A percentile compares a stretch with the other conserved stretches of the same genome.
phyloP scores from a whole-genome alignment of 163 green algal species.

The Picocystis sp. region DNA sequence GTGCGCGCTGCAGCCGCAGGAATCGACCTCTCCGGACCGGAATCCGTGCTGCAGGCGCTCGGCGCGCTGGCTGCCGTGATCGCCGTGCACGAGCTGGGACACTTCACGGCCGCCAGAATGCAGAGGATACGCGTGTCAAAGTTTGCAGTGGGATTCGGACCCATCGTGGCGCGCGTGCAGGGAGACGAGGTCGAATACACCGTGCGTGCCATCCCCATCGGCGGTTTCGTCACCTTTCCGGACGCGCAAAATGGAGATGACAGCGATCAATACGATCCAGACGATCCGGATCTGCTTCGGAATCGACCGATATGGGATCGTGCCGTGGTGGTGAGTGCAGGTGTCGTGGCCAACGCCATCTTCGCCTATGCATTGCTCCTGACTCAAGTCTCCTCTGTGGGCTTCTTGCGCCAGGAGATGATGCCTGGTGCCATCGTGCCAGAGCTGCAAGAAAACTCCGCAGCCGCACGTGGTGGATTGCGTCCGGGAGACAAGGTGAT shows the following conservation, averaged over 20 bases:
- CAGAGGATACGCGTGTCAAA: slow-evolving; percentile 84
- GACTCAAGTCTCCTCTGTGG: slow-evolving; percentile 38
- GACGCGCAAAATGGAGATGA: slow-evolving; percentile 67
- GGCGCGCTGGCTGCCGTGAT: slow-evolving; percentile 69
- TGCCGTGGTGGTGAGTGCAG: slow-evolving; percentile 48
- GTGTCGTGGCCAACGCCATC: slow-evolving; percentile 81
- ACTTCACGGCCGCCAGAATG: slow-evolving; percentile 70
- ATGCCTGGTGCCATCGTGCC: slow-evolving; percentile 56
- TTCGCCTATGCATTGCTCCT: slow-evolving; percentile 74
- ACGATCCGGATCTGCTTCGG: slow-evolving; percentile 71
- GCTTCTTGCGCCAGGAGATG: slow-evolving; percentile 19
- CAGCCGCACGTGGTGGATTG: slow-evolving; percentile 52
- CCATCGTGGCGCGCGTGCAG: slow-evolving; percentile 27
- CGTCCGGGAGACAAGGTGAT: slow-evolving; percentile 63
- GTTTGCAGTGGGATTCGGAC: slow-evolving; percentile 92
- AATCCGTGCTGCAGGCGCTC: slow-evolving; percentile 44
- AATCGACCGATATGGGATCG: slow-evolving; percentile 64
- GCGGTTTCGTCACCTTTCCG: slow-evolving; percentile 92
- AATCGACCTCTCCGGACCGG: slow-evolving; percentile 42
- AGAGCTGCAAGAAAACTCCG: slow-evolving; percentile 30
- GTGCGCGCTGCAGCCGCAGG: slow-evolving; percentile 10
- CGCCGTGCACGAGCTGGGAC: slow-evolving; percentile 72
- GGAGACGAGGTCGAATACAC: slow-evolving; percentile 77
- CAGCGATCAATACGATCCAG: slow-evolving; percentile 18
- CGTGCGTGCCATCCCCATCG: slow-evolving; percentile 75